Conservation (phyloP, 2,329 filamentous ascomycete species). For the Fusarium pseudograminearum region DNA sequence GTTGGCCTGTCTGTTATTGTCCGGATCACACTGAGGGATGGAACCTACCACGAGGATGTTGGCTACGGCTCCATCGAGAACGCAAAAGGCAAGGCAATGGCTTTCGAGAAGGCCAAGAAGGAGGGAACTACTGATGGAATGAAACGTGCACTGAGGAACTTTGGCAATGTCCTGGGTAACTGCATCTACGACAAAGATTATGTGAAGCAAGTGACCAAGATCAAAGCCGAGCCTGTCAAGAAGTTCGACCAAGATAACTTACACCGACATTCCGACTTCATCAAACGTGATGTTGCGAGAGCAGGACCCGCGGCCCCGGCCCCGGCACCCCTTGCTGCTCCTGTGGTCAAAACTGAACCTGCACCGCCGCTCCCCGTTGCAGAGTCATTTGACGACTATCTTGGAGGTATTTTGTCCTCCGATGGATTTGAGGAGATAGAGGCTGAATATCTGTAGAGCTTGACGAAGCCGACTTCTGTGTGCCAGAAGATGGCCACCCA, state of each 20-base stretch:
- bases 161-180: conserved; percentile 97
- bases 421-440: conserved; percentile 54
- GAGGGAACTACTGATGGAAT: conserved; percentile 95
- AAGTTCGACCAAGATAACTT: conserved; percentile 84
- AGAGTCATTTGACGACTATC: conserved; percentile 65
- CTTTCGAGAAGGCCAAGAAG: conserved; percentile 99
- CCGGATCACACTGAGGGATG: conserved; percentile 88
- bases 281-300: conserved; percentile 66
- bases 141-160: conserved; percentile 89
- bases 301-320: conserved; percentile 32
- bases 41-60: conserved; percentile 97
- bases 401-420: conserved; percentile 60
- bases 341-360: conserved; percentile 49
- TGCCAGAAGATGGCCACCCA: conserved; percentile 76
- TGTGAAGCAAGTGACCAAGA: conserved; percentile 86
- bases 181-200: conserved; percentile 99
- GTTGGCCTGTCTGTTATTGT: conserved; percentile 92
- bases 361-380: conserved; percentile 23
- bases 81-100: conserved; percentile 91
- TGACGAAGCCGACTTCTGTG: conserved; percentile 81
- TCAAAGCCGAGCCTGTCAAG: conserved; percentile 79
- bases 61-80: conserved; percentile 98
- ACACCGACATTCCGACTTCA: conserved; percentile 83
- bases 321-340: conserved; percentile 17
- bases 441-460: conserved; percentile 67